Percentiles rank a stretch among this genome's conserved stretches.
Evolutionary conservation across 306 rosid species (phyloP).

Genomic region (Cotoneaster glaucophyllus): DNA sequence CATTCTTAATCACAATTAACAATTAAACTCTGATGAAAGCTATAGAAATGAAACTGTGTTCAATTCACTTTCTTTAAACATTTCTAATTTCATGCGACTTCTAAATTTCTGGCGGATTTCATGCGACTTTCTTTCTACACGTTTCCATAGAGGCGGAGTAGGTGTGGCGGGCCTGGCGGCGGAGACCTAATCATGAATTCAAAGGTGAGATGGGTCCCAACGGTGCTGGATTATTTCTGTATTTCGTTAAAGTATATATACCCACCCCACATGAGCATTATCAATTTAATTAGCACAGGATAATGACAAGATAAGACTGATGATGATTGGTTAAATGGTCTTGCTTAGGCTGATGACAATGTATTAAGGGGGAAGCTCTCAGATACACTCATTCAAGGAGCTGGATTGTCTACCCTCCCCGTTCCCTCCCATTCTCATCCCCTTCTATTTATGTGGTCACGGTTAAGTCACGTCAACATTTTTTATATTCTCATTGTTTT

Average conservation of each 20-base stretch:
- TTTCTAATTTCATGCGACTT: neutral
- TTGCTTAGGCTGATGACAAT: slow-evolving; percentile 4
- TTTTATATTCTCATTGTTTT: too few species aligned
- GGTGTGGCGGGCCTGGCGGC: neutral
- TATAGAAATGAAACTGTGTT: too few species aligned
- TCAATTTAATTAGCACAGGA: neutral
- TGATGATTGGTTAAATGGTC: neutral
- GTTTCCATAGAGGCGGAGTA: neutral
- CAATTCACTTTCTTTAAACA: neutral
- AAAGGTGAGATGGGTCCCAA: neutral
- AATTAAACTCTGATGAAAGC: too few species aligned
- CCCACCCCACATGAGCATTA: neutral
- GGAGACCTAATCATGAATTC: neutral
- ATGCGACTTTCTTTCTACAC: neutral
- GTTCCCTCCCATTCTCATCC: too few species aligned
- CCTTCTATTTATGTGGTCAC: too few species aligned
- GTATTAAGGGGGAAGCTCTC: neutral
- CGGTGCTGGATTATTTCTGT: neutral
- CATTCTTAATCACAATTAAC: too few species aligned
- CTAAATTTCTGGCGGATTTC: neutral
- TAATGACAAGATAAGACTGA: neutral
- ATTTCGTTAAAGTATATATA: neutral
- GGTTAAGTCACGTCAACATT: too few species aligned
- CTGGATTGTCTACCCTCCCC: too few species aligned
- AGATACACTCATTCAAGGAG: too few species aligned